Conservation (phyloP, 768 basidiomycete species). For the Lepiota venenata region DNA sequence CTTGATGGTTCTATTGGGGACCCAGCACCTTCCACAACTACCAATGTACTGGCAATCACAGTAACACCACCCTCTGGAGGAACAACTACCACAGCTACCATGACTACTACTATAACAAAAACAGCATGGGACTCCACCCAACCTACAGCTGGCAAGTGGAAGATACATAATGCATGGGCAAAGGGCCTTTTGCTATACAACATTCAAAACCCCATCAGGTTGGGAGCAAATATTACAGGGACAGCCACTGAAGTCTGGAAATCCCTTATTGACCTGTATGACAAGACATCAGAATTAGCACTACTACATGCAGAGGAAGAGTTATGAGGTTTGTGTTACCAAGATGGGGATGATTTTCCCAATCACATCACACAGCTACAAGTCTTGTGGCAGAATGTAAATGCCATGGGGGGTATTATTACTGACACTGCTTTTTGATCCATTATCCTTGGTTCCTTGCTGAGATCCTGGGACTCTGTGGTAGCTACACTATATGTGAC, state of each 20-base stretch:
- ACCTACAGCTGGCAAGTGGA: background rate
- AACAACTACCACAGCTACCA: background rate
- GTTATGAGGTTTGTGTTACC: too few relatives aligned
- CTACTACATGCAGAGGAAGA: background rate
- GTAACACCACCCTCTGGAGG: too few relatives aligned
- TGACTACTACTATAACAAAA: background rate
- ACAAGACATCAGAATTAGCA: background rate
- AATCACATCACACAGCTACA: too few relatives aligned
- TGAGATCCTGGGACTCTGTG: conserved; percentile 1
- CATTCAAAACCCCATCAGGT: background rate
- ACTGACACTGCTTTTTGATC: too few relatives aligned
- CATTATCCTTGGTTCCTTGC: too few relatives aligned
- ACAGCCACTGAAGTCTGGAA: background rate
- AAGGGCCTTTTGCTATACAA: background rate
- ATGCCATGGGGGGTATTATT: too few relatives aligned
- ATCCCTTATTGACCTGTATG: background rate
- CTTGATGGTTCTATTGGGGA: background rate
- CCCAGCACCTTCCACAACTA: background rate
- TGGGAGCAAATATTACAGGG: background rate
- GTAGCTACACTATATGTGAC: background rate
- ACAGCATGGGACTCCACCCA: background rate
- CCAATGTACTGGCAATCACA: background rate
- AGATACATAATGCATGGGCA: background rate
- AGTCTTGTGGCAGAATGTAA: too few relatives aligned
- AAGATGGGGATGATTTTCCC: too few relatives aligned